These are phyloP conservation scores for Solanum sitiens DNA, from an alignment of 257 asterid species.

Conservation along the genomic window DNA sequence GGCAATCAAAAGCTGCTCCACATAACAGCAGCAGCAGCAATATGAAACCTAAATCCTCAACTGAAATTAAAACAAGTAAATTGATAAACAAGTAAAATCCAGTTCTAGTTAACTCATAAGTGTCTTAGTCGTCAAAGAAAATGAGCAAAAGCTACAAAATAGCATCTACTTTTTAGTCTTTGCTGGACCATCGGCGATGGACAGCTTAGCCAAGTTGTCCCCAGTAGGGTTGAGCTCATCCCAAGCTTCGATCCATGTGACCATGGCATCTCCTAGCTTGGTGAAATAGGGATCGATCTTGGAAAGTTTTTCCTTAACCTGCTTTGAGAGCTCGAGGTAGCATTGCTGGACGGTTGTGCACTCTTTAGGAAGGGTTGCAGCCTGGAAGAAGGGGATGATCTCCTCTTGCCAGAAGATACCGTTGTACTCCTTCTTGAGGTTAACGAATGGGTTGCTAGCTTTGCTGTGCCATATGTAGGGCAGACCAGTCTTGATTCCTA, in stretches of 20 bases:
- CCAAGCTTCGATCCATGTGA: constrained; percentile 84
- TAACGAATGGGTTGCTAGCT: constrained; percentile 83
- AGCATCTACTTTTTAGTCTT: constrained; percentile 20
- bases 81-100: not conserved
- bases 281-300: constrained; percentile 51
- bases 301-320: constrained; percentile 51
- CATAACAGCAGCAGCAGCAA: not conserved
- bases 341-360: constrained; percentile 59
- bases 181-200: constrained; percentile 19
- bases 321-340: constrained; percentile 57
- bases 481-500: constrained; percentile 67
- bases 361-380: constrained; percentile 40
- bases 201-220: constrained; percentile 16
- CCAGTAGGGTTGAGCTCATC: constrained; percentile 70
- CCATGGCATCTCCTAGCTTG: constrained; percentile 73
- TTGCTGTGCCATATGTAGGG: constrained; percentile 91
- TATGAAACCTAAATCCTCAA: not conserved
- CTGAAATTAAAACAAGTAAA: not conserved
- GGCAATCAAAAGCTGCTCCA: not conserved
- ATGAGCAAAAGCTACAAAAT: not conserved
- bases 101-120: not conserved
- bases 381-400: constrained; percentile 60
- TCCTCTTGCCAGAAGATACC: constrained; percentile 87
- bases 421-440: constrained; percentile 72
- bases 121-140: not conserved